Base-by-base conservation (phyloP, 768 basidiomycete genomes). In the Russula vinacea region DNA sequence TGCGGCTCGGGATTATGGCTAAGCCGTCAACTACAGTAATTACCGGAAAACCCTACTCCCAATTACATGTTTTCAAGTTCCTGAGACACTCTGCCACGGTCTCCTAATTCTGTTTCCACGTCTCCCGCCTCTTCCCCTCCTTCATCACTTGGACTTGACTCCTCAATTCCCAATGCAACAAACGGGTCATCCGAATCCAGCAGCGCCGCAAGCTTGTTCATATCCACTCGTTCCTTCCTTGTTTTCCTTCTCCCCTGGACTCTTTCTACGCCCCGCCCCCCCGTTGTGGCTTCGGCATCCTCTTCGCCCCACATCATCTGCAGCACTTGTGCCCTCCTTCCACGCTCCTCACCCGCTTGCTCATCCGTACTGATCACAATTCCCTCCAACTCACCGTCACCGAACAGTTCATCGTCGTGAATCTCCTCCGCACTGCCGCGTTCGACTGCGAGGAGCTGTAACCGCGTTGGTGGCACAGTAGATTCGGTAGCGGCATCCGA, bases 371-470 rank as follows among this genome's bases (percentile, higher is more conserved):
- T 75, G 60, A 90, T 76, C 24, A 89, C 67, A 33, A 89, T 58
- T 22, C 76, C 79, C 59, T 90, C 89, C 32, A 89, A 72, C 72
- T 92, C 90, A 3, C 84, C 87, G 35, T 83, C 80, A 3, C 75
- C 80, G 64, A 92, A 90, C 26, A 92, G 75, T 62, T 92, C 90
- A 9, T 89, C 85, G 64, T 93, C 90, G 1, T 69, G 66, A 22
- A 92, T 83, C 24, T 74, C 77, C 7, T 75, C 76, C 53, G 78
- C 79, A 40, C 85, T 86, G 51, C 88, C 86, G 50, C 87, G 85
- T 52, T 78, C 76, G 13, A 78, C 76, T 0, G 79, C 75, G 39
- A 92, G 79, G 32, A 86, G 74, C 66, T 90, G 88, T 10, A 92
- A 79, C 39, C 90, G 87, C 2, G 86, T 85, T 2, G 85, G 89